Conservation (phyloP, 202 grass and related monocot genomes). For the Setaria viridis region DNA sequence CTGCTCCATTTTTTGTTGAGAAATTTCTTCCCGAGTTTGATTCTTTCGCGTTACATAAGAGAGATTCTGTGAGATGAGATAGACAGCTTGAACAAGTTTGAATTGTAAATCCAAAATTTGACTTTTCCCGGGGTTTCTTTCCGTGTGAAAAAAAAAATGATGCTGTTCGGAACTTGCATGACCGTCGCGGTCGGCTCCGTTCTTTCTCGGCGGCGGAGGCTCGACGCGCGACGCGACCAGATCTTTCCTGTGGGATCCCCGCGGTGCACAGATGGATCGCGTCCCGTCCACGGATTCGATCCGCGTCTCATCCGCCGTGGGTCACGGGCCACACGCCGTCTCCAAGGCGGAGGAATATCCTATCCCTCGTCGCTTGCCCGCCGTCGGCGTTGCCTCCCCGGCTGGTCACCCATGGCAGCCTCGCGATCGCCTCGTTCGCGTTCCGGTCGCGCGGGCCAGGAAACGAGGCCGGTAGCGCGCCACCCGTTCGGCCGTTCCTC, state of each 20-base stretch:
- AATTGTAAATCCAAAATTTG: too few species aligned
- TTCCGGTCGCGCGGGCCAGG: too few species aligned
- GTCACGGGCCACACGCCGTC: neutral
- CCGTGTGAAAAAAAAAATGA: neutral
- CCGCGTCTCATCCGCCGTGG: neutral
- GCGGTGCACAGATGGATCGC: neutral
- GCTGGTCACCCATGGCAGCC: slow-evolving; percentile 15
- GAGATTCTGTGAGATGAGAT: neutral
- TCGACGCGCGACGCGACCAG: neutral
- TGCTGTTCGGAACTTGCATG: too few species aligned
- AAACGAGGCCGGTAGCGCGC: too few species aligned
- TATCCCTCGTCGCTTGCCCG: too few species aligned
- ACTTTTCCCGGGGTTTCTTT: neutral
- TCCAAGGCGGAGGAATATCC: neutral
- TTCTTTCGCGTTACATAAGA: neutral
- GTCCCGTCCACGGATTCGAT: neutral
- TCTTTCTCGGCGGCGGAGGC: neutral
- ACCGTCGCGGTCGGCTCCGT: too few species aligned
- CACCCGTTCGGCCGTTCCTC: too few species aligned
- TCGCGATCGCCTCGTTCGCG: neutral
- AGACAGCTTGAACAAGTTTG: neutral
- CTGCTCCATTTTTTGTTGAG: neutral
- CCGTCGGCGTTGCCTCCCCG: neutral
- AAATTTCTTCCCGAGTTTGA: neutral
- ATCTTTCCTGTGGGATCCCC: neutral